Evolutionary conservation across 495 filamentous ascomycete genomes (phyloP).

Genomic region (Ascobolus immersus): DNA sequence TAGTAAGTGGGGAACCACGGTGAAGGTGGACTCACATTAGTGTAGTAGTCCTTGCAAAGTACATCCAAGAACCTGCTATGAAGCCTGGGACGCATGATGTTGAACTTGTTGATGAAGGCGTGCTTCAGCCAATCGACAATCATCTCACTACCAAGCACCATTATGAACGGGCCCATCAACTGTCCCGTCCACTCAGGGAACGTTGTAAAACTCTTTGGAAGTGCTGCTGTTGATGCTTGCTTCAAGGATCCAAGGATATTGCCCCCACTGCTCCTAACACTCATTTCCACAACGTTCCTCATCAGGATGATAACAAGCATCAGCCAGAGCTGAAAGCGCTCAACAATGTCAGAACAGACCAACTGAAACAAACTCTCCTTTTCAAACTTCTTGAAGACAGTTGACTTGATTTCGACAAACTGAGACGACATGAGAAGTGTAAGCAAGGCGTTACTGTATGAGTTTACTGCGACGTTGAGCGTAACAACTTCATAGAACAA

Average conservation of each 20-base stretch:
- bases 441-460: constrained; percentile 84
- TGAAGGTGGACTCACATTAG: constrained; percentile 33
- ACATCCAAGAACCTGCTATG: constrained; percentile 79
- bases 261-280: constrained; percentile 27
- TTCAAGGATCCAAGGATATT: constrained; percentile 20
- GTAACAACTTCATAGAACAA: constrained; percentile 95
- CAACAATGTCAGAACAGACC: constrained; percentile 86
- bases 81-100: constrained; percentile 71
- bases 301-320: constrained; percentile 90
- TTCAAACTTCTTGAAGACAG: constrained; percentile 92
- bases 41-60: constrained; percentile 90
- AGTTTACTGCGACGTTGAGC: constrained; percentile 93
- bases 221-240: constrained; percentile 24
- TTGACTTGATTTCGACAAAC: constrained; percentile 94
- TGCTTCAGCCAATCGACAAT: constrained; percentile 95
- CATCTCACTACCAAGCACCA: constrained; percentile 90
- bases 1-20: not conserved
- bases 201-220: constrained; percentile 69
- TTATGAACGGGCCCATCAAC: constrained; percentile 67
- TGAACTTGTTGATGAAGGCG: constrained; percentile 94
- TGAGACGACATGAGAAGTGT: constrained; percentile 83
- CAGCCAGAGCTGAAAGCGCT: constrained; percentile 91
- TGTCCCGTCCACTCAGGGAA: constrained; percentile 72
- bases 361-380: constrained; percentile 95
- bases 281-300: constrained; percentile 84